These are phyloP conservation scores for Fusarium aywerte DNA, from an alignment of 2,329 filamentous ascomycete genomes.

Conservation along the genomic window DNA sequence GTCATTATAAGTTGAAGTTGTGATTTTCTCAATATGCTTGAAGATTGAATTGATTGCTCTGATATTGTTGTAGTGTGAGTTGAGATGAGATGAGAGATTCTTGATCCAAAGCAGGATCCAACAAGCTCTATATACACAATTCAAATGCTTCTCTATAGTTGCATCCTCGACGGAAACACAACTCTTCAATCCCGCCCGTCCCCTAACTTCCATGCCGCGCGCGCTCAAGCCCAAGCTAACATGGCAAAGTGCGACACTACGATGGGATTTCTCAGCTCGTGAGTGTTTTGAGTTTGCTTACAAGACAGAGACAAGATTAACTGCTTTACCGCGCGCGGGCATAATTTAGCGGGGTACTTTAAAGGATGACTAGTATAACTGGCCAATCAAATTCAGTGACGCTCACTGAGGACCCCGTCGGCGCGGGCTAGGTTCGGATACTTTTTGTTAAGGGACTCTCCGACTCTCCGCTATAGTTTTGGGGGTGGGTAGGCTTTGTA, in stretches of 20 bases:
- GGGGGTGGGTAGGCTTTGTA: slow-evolving; percentile 1
- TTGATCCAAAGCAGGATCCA: neutral
- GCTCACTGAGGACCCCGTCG: neutral
- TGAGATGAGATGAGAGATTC: neutral
- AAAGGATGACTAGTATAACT: neutral
- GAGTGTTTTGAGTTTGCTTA: neutral
- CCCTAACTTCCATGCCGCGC: neutral
- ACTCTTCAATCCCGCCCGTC: neutral
- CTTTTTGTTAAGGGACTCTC: neutral
- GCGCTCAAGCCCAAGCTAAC: neutral
- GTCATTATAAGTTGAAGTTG: slow-evolving; percentile 23
- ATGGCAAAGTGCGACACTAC: neutral
- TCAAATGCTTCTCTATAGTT: neutral
- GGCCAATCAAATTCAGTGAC: slow-evolving; percentile 1
- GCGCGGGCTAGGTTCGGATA: slow-evolving; percentile 9
- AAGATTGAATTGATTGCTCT: neutral
- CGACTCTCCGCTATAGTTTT: neutral
- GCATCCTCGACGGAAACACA: slow-evolving; percentile 14
- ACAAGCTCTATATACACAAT: slow-evolving; percentile 17
- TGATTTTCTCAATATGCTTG: neutral
- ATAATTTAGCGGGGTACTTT: neutral
- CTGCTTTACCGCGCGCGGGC: slow-evolving; percentile 1
- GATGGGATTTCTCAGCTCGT: neutral
- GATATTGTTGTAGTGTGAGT: neutral
- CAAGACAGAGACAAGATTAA: neutral